These are phyloP conservation scores for Claviceps pazoutovae DNA, from an alignment of 2,329 filamentous ascomycete genomes.

Conservation along the genomic window DNA sequence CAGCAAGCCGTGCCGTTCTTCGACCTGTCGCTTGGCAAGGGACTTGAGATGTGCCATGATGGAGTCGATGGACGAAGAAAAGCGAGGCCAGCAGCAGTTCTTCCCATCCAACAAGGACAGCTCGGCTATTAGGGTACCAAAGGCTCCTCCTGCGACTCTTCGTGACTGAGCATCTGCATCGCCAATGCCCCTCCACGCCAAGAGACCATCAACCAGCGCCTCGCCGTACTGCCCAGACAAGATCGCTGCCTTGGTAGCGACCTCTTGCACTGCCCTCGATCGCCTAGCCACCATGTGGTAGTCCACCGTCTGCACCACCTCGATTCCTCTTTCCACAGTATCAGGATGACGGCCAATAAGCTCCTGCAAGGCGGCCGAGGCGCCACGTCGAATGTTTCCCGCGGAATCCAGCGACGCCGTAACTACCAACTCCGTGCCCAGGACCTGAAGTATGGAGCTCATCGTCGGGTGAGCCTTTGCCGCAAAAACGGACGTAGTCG, in stretches of 20 bases:
- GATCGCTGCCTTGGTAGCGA: constrained; percentile 54
- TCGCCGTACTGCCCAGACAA: constrained; percentile 56
- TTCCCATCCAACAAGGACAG: constrained; percentile 15
- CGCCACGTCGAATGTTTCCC: constrained; percentile 84
- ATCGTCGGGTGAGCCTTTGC: constrained; percentile 22
- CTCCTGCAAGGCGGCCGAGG: constrained; percentile 88
- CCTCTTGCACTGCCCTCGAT: constrained; percentile 64
- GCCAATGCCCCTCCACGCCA: constrained; percentile 80
- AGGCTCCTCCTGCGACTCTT: constrained; percentile 54
- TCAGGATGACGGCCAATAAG: constrained; percentile 87
- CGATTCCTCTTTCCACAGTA: constrained; percentile 66
- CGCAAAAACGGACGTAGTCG: constrained; percentile 30
- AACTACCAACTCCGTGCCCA: constrained; percentile 70
- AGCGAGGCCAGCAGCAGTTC: constrained; percentile 11
- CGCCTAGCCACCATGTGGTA: constrained; percentile 88
- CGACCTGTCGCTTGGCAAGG: constrained; percentile 43
- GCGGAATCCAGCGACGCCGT: constrained; percentile 77
- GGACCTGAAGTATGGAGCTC: constrained; percentile 52
- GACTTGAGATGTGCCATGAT: constrained; percentile 30
- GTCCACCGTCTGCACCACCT: constrained; percentile 77
- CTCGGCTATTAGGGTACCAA: constrained; percentile 43
- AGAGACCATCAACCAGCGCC: constrained; percentile 53
- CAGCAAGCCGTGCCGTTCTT: constrained; percentile 55
- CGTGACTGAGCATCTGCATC: constrained; percentile 64
- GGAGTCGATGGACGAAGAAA: constrained; percentile 22